Percentiles rank a stretch among this genome's conserved stretches.
phyloP scores from a whole-genome alignment of 2,329 filamentous ascomycete genomes.

The Sarocladiaceae sp. region DNA sequence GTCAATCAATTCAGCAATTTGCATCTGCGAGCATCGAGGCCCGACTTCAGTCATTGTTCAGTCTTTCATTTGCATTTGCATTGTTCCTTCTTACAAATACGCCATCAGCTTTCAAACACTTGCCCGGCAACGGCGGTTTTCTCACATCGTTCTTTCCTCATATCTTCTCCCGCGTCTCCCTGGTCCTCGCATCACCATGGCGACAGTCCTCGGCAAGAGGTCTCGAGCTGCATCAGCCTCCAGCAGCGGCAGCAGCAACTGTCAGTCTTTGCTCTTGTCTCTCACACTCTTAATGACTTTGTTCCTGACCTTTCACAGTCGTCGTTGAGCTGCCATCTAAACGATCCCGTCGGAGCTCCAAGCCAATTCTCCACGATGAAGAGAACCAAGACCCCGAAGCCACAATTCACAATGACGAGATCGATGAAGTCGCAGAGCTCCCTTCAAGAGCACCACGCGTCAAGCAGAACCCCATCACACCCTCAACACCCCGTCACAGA shows the following conservation, averaged over 20 bases:
- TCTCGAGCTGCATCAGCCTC: slow-evolving; percentile 14
- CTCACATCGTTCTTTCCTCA: slow-evolving; percentile 2
- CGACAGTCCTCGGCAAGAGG: slow-evolving; percentile 26
- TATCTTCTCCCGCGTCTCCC: background rate
- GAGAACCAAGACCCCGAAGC: slow-evolving; percentile 57
- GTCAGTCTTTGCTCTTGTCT: background rate
- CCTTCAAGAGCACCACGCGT: slow-evolving; percentile 22
- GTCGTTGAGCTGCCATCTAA: slow-evolving; percentile 33
- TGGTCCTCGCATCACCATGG: slow-evolving; percentile 4
- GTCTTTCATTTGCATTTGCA: background rate
- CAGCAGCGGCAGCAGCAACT: background rate
- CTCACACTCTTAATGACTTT: slow-evolving; percentile 15
- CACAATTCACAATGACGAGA: slow-evolving; percentile 29
- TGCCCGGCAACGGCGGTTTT: too few relatives aligned
- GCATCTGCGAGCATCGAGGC: slow-evolving; percentile 2
- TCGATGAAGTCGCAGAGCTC: slow-evolving; percentile 29
- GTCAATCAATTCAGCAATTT: background rate
- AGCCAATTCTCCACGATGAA: slow-evolving; percentile 46
- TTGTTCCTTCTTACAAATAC: background rate
- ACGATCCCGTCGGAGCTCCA: slow-evolving; percentile 35
- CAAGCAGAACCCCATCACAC: slow-evolving; percentile 52
- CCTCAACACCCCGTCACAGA: slow-evolving; percentile 69
- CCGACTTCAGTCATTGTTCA: background rate
- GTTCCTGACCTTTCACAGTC: slow-evolving; percentile 15
- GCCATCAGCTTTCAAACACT: background rate